These are phyloP conservation scores for Annulohypoxylon nitens DNA, from an alignment of 495 filamentous ascomycete genomes.

Conservation along the genomic window DNA sequence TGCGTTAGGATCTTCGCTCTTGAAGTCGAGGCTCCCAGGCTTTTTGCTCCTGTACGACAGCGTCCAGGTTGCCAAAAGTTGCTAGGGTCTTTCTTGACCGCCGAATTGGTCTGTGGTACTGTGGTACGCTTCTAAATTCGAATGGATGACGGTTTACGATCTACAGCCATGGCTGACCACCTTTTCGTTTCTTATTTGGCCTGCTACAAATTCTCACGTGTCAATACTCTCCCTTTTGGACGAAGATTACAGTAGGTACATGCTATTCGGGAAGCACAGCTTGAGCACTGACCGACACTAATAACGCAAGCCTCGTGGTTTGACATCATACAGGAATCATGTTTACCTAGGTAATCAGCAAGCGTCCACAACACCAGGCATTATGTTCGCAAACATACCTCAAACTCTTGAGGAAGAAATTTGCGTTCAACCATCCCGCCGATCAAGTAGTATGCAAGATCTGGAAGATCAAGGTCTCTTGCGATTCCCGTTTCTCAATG, in stretches of 20 bases:
- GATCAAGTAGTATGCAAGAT: constrained; percentile 44
- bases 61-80: constrained; percentile 12
- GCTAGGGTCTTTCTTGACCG: constrained; percentile 37
- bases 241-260: constrained; percentile 4
- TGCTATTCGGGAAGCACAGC: constrained; percentile 5
- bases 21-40: constrained; percentile 37
- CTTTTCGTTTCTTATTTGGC: not conserved
- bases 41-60: constrained; percentile 24
- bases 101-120: constrained; percentile 36
- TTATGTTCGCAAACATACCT: constrained; percentile 6
- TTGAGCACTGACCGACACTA: constrained; percentile 6
- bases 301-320: constrained; percentile 32
- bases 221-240: constrained; percentile 10
- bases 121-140: constrained; percentile 13
- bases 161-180: constrained; percentile 14
- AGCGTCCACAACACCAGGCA: constrained; percentile 9
- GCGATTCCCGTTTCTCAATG: constrained; percentile 17
- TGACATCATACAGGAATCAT: constrained; percentile 38
- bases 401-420: constrained; percentile 7
- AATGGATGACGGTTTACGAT: not conserved
- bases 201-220: constrained; percentile 24
- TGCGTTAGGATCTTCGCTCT: constrained; percentile 35
- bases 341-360: not conserved
- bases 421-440: constrained; percentile 21
- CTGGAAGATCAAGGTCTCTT: constrained; percentile 35